Evolutionary conservation across 2,329 filamentous ascomycete genomes (phyloP), one percentile per base, ranked within the genome.

Genomic region (Aspergillus pseudoviridinutans): DNA sequence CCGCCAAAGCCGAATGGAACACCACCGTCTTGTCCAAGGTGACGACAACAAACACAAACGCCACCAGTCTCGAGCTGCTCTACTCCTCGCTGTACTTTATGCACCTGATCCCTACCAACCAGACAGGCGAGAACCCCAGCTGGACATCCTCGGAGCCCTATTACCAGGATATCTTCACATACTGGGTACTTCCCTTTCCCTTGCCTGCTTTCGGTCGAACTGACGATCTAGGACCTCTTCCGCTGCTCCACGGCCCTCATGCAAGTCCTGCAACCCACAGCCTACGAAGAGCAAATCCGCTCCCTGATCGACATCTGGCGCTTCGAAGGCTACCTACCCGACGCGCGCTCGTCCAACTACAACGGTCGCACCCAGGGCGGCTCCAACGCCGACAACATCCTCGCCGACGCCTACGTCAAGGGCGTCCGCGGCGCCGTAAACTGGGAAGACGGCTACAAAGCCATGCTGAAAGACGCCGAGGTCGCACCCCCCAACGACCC

Each of bases 351-450:
- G 0, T 87, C 84, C 1, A 86, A 89, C 70, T 87, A 78, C 74
- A 90, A 89, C 60, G 88, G 88, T 9, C 82, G 84, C 17, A 83
- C 84, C 0, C 87, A 90, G 68, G 87, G 86, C 10, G 88, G 88
- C 7, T 87, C 83, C 12, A 90, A 90, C 65, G 82, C 84, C 3
- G 87, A 91, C 68, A 90, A 88, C 56, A 82, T 91, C 3, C 81
- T 91, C 17, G 87, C 87, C 2, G 88, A 91, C 65, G 88, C 87
- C 0, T 90, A 84, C 60, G 80, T 89, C 29, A 90, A 90, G 68
- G 86, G 86, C 0, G 77, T 88, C 3, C 68, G 68, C 12, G 86
- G 84, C 4, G 75, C 75, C 3, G 76, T 91, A 47, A 77, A 90
- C 70, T 91, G 87, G 88, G 73, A 78, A 3, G 82, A 84, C 54